Conservation (phyloP, 768 basidiomycete species). For the Tricholoma sp. region DNA sequence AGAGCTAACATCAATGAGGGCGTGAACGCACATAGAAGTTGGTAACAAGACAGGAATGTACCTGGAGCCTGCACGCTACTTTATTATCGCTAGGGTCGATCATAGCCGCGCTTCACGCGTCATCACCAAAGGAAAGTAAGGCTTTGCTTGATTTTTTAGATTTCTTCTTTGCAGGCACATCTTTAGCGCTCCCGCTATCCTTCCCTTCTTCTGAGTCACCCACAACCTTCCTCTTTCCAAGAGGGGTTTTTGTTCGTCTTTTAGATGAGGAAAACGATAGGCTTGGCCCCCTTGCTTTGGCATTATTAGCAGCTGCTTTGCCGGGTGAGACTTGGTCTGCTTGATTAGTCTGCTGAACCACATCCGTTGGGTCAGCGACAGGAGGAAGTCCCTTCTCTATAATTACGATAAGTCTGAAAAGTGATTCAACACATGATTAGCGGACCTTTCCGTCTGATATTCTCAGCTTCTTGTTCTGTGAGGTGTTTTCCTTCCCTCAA, state of each 20-base stretch:
- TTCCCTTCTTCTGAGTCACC: constrained; percentile 21
- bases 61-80: background rate
- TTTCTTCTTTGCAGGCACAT: constrained; percentile 44
- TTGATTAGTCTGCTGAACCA: constrained; percentile 1
- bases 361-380: constrained; percentile 35
- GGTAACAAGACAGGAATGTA: background rate
- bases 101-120: constrained; percentile 29
- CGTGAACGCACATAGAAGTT: background rate
- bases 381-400: constrained; percentile 60
- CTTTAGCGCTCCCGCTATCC: constrained; percentile 26
- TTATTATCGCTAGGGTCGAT: background rate
- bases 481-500: constrained; percentile 87
- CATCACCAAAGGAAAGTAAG: constrained; percentile 56
- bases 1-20: background rate
- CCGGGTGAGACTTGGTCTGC: constrained; percentile 13
- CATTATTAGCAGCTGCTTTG: constrained; percentile 6
- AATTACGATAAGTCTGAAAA: constrained; percentile 3
- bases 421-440: background rate
- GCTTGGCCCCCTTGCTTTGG: constrained; percentile 21
- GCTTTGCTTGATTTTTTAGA: constrained; percentile 45
- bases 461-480: constrained; percentile 70
- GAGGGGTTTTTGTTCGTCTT: constrained; percentile 20
- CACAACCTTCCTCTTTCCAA: constrained; percentile 38
- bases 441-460: constrained; percentile 68
- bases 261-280: constrained; percentile 44